A percentile compares a stretch with the other conserved stretches of the same genome.
phyloP scores from a whole-genome alignment of 805 yeast species.

The Zygoascus flipseniorum region DNA sequence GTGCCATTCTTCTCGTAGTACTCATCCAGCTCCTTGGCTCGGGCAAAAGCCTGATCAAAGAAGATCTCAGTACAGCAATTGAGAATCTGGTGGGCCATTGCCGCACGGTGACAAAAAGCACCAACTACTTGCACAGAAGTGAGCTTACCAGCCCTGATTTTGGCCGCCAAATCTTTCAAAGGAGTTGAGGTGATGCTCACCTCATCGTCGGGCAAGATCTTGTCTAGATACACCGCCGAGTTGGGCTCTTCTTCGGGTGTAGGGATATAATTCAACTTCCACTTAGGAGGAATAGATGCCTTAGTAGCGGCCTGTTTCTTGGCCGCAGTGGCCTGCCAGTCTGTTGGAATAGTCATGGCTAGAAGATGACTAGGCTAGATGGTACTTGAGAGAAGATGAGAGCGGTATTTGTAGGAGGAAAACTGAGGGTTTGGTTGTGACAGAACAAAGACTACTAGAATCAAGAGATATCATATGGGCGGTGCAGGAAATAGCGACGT shows the following conservation, averaged over 20 bases:
- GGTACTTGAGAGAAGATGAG: no score
- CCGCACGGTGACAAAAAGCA: conserved; percentile 52
- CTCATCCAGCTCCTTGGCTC: conserved; percentile 51
- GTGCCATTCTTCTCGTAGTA: conserved; percentile 39
- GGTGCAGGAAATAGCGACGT: no score
- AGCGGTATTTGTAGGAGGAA: no score
- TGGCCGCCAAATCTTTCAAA: conserved; percentile 26
- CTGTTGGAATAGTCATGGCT: conserved; percentile 2
- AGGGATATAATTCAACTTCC: conserved; percentile 6
- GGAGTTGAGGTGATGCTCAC: conserved; percentile 5
- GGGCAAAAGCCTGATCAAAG: conserved; percentile 47
- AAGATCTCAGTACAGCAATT: conserved; percentile 35
- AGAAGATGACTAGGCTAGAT: no score
- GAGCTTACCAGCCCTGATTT: conserved; percentile 35
- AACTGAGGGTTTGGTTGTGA: no score
- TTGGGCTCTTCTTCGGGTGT: conserved; percentile 7
- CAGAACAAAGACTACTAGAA: no score
- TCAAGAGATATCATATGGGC: no score
- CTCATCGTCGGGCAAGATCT: conserved; percentile 4
- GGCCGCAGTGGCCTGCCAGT: conserved; percentile 7
- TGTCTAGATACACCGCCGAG: conserved; percentile 7
- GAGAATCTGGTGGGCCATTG: conserved; percentile 47
- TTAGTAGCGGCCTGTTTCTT: conserved; percentile 3
- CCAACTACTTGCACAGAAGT: conserved; percentile 38
- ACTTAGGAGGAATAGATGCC: conserved; percentile 7